phyloP scores from a whole-genome alignment of 2,329 filamentous ascomycete species.

The Fusarium sp. region DNA sequence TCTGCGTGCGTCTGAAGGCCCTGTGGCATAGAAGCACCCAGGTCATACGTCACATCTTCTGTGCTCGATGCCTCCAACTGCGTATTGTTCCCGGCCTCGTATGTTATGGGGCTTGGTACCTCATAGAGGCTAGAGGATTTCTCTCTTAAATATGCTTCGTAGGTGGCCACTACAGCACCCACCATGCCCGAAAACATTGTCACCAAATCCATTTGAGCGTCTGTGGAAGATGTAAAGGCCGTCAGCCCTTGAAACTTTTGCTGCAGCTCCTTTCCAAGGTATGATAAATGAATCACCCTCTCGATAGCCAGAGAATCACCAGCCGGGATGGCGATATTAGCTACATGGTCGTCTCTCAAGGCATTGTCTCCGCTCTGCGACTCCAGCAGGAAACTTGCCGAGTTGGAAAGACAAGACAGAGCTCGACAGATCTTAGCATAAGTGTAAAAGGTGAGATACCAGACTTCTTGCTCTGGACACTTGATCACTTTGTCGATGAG shows the following conservation, averaged over 20 bases:
- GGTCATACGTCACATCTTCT: background rate
- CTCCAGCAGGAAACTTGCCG: background rate
- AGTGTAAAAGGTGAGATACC: background rate
- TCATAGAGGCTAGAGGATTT: background rate
- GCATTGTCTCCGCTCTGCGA: background rate
- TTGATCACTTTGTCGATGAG: background rate
- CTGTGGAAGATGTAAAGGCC: background rate
- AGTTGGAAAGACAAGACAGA: background rate
- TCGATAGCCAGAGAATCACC: background rate
- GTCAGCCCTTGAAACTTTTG: background rate
- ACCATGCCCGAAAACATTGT: background rate
- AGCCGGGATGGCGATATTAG: no score
- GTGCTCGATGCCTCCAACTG: background rate
- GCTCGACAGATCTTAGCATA: conserved; percentile 7
- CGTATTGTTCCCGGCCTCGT: background rate
- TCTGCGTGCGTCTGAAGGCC: background rate
- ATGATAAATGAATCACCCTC: background rate
- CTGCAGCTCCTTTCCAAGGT: background rate
- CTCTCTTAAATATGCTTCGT: background rate
- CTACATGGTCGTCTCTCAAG: background rate
- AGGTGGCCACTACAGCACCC: background rate
- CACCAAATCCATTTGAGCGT: background rate
- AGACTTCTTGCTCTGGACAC: background rate
- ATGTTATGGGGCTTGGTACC: background rate
- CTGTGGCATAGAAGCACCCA: background rate